Percentiles rank a stretch among this genome's conserved stretches.
Evolutionary conservation across 73 alveolate species (phyloP).

Genomic region (Paramecium biaurelia): DNA sequence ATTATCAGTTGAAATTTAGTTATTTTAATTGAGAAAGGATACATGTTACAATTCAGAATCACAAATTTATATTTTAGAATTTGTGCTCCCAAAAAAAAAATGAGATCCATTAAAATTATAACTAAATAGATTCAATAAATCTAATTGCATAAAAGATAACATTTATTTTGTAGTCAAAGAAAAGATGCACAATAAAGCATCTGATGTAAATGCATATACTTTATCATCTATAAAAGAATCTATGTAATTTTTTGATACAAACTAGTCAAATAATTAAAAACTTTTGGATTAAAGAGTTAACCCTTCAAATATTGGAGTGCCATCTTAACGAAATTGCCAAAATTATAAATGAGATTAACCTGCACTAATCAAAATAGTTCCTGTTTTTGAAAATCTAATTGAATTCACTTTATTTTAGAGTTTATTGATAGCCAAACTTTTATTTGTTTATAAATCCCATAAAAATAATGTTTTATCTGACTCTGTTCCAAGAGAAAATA

Average conservation of each 20-base stretch:
- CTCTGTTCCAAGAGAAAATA: slow-evolving; percentile 92
- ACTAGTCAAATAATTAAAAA: slow-evolving; percentile 71
- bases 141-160: slow-evolving; percentile 90
- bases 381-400: slow-evolving; percentile 68
- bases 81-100: slow-evolving; percentile 91
- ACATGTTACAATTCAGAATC: slow-evolving; percentile 82
- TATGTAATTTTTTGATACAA: slow-evolving; percentile 66
- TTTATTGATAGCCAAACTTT: slow-evolving; percentile 70
- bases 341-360: slow-evolving; percentile 76
- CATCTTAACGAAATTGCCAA: slow-evolving; percentile 80
- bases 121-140: slow-evolving; percentile 80
- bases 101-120: slow-evolving; percentile 68
- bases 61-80: slow-evolving; percentile 85
- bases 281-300: slow-evolving; percentile 69
- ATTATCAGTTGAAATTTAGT: slow-evolving; percentile 83
- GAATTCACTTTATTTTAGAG: slow-evolving; percentile 69
- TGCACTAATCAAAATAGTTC: slow-evolving; percentile 78
- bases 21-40: slow-evolving; percentile 87
- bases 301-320: slow-evolving; percentile 62
- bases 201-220: slow-evolving; percentile 79
- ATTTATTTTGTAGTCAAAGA: slow-evolving; percentile 71
- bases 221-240: slow-evolving; percentile 67
- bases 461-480: slow-evolving; percentile 90
- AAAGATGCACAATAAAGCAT: slow-evolving; percentile 86
- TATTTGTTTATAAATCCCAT: slow-evolving; percentile 78